These are phyloP conservation scores for Tylopilus felleus DNA, from an alignment of 768 basidiomycete genomes.

Conservation along the genomic window DNA sequence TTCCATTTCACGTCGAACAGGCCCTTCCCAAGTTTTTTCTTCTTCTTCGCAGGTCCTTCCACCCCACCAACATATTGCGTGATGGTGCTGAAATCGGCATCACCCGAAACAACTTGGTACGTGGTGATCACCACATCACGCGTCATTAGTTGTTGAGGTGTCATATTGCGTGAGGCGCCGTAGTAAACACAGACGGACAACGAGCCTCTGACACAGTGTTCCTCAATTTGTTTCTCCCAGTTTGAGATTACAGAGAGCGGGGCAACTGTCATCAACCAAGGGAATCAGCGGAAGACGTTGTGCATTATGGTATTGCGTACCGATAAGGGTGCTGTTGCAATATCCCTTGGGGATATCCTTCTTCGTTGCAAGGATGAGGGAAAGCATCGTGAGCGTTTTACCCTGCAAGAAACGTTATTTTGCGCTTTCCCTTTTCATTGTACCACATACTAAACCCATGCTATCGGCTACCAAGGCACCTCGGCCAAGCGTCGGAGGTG, in stretches of 20 bases:
- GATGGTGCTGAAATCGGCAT: constrained; percentile 35
- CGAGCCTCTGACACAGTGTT: constrained; percentile 58
- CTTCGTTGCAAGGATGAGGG: constrained; percentile 77
- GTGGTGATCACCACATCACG: constrained; percentile 84
- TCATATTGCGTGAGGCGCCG: constrained; percentile 59
- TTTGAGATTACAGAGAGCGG: constrained; percentile 85
- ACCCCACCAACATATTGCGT: constrained; percentile 12
- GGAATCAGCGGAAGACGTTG: neutral
- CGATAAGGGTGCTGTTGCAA: constrained; percentile 74
- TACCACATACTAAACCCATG: constrained; percentile 61
- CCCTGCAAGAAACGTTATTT: constrained; percentile 46
- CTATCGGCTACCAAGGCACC: constrained; percentile 90
- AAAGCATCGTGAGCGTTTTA: constrained; percentile 87
- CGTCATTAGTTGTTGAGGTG: constrained; percentile 54
- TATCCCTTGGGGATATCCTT: constrained; percentile 52
- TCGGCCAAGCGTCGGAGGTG: constrained; percentile 61
- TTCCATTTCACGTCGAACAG: constrained; percentile 81
- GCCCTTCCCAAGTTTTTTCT: constrained; percentile 54
- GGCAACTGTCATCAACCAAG: constrained; percentile 46
- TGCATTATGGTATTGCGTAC: constrained; percentile 34
- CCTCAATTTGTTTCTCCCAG: constrained; percentile 81
- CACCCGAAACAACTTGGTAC: constrained; percentile 67
- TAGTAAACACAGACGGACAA: constrained; percentile 67
- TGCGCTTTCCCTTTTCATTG: neutral
- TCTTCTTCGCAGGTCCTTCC: constrained; percentile 42